phyloP scores from a whole-genome alignment of 495 filamentous ascomycete genomes.

The Penicillium pulvis region DNA sequence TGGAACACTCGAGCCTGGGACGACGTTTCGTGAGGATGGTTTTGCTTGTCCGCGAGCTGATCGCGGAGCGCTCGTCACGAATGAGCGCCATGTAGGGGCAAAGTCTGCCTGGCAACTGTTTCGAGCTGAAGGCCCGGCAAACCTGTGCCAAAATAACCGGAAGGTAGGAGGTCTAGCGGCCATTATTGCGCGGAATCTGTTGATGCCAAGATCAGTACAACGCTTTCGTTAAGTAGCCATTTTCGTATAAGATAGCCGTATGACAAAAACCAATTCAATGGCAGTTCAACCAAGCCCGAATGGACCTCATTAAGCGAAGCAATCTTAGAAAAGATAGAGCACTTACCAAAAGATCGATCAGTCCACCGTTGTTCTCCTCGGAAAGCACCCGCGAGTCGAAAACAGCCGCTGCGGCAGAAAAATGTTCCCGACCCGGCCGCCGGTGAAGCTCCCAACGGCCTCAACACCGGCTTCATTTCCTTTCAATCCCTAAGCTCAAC shows the following conservation, averaged over 20 bases:
- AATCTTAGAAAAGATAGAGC: background rate
- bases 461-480: conserved; percentile 33
- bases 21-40: background rate
- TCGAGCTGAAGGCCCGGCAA: conserved; percentile 20
- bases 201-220: conserved; percentile 19
- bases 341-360: conserved; percentile 19
- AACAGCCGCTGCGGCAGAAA: conserved; percentile 43
- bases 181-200: conserved; percentile 27
- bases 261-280: background rate
- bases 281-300: background rate
- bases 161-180: conserved; percentile 34
- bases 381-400: conserved; percentile 28
- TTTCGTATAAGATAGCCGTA: background rate
- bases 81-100: conserved; percentile 34
- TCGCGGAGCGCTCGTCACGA: conserved; percentile 32
- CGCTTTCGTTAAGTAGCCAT: conserved; percentile 1
- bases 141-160: conserved; percentile 33
- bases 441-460: conserved; percentile 49
- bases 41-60: conserved; percentile 1
- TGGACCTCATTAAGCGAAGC: background rate
- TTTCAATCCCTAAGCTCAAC: conserved; percentile 14
- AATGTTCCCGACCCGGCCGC: conserved; percentile 50
- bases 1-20: background rate
- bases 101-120: conserved; percentile 14
- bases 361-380: conserved; percentile 27